A percentile compares a stretch with the other conserved stretches of the same genome.
phyloP scores from a whole-genome alignment of 2,329 filamentous ascomycete genomes.

The Elsinoe fawcettii region DNA sequence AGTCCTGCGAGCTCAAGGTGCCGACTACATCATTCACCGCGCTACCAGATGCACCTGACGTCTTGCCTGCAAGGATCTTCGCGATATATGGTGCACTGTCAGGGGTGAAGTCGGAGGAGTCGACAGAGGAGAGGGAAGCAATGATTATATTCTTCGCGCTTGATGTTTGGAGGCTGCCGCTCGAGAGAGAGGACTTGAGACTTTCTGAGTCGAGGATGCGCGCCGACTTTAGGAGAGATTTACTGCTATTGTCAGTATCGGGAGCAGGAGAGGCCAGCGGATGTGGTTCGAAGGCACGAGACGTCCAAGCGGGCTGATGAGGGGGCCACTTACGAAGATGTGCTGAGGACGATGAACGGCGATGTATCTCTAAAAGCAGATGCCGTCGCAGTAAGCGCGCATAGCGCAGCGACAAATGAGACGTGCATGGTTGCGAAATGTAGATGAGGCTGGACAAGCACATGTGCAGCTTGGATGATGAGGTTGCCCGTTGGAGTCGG shows the following conservation, averaged over 20 bases:
- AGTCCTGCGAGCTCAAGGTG: not conserved
- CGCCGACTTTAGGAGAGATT: not conserved
- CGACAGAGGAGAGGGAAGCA: slow-evolving; percentile 37
- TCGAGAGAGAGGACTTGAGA: not conserved
- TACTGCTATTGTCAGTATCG: not conserved
- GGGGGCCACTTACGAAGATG: slow-evolving; percentile 55
- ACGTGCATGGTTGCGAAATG: slow-evolving; percentile 1
- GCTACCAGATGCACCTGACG: slow-evolving; percentile 21
- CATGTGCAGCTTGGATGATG: not conserved
- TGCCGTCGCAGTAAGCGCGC: slow-evolving; percentile 29
- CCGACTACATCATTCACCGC: slow-evolving; percentile 1
- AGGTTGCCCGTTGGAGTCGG: slow-evolving; percentile 2
- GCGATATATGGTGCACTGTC: not conserved
- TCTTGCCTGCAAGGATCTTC: not conserved
- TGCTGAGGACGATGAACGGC: slow-evolving; percentile 84
- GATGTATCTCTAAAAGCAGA: slow-evolving; percentile 78
- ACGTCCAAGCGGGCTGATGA: not conserved
- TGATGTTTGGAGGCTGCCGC: not conserved
- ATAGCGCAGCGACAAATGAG: not conserved
- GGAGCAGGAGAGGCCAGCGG: slow-evolving; percentile 15
- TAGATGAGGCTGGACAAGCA: not conserved
- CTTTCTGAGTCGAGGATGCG: not conserved
- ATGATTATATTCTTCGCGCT: slow-evolving; percentile 26
- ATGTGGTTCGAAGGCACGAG: slow-evolving; percentile 1
- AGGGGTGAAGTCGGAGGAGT: slow-evolving; percentile 18